phyloP scores from a whole-genome alignment of 352 stramenopile genomes.

The Pythium rhizo-oryzae region DNA sequence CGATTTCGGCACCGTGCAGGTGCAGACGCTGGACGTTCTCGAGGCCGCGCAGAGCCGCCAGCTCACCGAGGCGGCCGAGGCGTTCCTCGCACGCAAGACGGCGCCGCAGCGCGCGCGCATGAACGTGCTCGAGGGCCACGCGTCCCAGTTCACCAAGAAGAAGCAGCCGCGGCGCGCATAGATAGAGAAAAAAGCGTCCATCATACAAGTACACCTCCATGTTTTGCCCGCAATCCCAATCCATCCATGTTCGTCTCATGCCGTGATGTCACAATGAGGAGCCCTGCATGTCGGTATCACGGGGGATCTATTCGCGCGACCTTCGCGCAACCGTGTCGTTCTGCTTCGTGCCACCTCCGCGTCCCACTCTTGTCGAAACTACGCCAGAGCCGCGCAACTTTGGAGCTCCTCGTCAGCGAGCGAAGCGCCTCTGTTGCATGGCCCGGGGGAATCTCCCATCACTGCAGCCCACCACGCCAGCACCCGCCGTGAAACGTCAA shows the following conservation, averaged over 20 bases:
- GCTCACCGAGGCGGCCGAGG: constrained; percentile 46
- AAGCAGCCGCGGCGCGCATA: constrained; percentile 56
- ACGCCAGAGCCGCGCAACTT: too few relatives aligned
- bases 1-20: constrained; percentile 74
- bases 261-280: constrained; percentile 10
- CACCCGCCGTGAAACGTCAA: too few relatives aligned
- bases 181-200: not conserved
- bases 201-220: not conserved
- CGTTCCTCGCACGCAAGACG: constrained; percentile 53
- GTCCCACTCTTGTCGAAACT: constrained; percentile 33
- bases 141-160: constrained; percentile 76
- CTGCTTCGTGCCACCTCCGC: constrained; percentile 18
- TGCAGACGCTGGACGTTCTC: constrained; percentile 65
- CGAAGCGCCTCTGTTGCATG: not conserved
- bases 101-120: constrained; percentile 64
- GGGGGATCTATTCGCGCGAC: constrained; percentile 8
- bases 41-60: constrained; percentile 44
- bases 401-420: constrained; percentile 12
- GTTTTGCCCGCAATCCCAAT: constrained; percentile 2
- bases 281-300: not conserved
- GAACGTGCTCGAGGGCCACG: constrained; percentile 70
- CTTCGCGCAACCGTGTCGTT: constrained; percentile 8
- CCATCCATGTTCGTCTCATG: not conserved
- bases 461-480: not conserved
- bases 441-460: constrained; percentile 1